These are phyloP conservation scores for Aspergillus bertholletiae DNA, from an alignment of 495 filamentous ascomycete genomes.

Conservation along the genomic window DNA sequence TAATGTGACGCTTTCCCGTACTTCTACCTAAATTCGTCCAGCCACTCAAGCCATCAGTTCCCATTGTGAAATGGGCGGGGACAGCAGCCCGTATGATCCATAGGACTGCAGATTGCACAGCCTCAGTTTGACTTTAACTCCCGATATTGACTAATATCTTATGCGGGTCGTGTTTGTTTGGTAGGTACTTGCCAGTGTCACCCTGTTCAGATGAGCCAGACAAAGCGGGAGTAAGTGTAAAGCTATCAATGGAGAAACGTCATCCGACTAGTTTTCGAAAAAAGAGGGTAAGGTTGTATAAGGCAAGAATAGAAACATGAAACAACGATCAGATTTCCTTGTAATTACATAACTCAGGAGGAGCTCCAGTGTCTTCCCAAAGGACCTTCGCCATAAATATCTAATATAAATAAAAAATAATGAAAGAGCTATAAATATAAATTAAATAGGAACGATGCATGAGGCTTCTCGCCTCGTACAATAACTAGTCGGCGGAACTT, in stretches of 20 bases:
- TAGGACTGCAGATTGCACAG: conserved; percentile 15
- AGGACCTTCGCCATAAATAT: conserved; percentile 11
- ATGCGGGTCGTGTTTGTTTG: neutral
- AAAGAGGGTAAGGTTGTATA: neutral
- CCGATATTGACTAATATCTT: conserved; percentile 8
- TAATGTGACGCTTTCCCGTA: neutral
- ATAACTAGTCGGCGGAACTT: neutral
- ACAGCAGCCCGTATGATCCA: conserved; percentile 2
- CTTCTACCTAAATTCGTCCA: neutral
- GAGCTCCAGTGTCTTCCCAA: conserved; percentile 10
- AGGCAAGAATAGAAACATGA: neutral
- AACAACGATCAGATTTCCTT: neutral
- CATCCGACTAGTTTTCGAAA: conserved; percentile 11
- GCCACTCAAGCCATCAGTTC: conserved; percentile 11
- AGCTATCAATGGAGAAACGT: conserved; percentile 1
- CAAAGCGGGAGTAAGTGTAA: conserved; percentile 6
- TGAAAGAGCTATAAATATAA: no score
- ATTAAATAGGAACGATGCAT: neutral
- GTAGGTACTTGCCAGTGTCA: conserved; percentile 7
- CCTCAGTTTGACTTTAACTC: conserved; percentile 13
- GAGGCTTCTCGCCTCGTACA: neutral
- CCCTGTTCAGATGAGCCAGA: conserved; percentile 1
- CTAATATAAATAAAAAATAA: neutral
- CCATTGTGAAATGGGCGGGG: conserved; percentile 12
- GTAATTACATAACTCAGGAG: neutral